phyloP scores from a whole-genome alignment of 2,329 filamentous ascomycete genomes.

The Pseudocercospora fijiensis region DNA sequence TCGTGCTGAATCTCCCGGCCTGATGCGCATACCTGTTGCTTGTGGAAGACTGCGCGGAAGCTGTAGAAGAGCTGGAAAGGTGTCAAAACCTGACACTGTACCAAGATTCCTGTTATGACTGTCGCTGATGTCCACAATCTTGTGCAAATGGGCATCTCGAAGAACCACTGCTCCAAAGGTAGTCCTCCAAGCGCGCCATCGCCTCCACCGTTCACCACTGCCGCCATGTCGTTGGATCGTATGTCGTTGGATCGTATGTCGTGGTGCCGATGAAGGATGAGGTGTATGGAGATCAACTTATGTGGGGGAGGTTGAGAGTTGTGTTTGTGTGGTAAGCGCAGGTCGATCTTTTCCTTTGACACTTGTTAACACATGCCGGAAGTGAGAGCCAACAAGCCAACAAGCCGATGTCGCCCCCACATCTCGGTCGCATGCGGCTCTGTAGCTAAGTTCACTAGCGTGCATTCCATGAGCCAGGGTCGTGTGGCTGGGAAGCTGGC shows the following conservation, averaged over 20 bases:
- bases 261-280: not conserved
- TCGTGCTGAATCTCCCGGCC: not conserved
- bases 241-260: not conserved
- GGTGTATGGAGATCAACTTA: not conserved
- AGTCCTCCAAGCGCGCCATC: conserved; percentile 55
- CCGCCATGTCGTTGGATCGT: conserved; percentile 45
- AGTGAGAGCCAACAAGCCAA: not conserved
- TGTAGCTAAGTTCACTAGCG: not conserved
- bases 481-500: conserved; percentile 7
- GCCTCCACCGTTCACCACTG: conserved; percentile 42
- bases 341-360: not conserved
- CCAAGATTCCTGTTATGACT: conserved; percentile 79
- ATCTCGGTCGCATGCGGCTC: not conserved
- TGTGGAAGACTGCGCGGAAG: conserved; percentile 84
- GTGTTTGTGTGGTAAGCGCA: not conserved
- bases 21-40: conserved; percentile 70
- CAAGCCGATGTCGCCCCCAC: conserved; percentile 1
- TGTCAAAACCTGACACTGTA: conserved; percentile 89
- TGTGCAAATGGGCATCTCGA: conserved; percentile 95
- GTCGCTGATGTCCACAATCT: conserved; percentile 96
- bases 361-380: conserved; percentile 8
- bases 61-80: conserved; percentile 98
- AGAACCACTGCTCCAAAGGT: conserved; percentile 96
- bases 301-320: not conserved
- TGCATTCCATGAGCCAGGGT: conserved; percentile 1